Evolutionary conservation across 306 rosid species (phyloP).

Genomic region (Alnus rubra): DNA sequence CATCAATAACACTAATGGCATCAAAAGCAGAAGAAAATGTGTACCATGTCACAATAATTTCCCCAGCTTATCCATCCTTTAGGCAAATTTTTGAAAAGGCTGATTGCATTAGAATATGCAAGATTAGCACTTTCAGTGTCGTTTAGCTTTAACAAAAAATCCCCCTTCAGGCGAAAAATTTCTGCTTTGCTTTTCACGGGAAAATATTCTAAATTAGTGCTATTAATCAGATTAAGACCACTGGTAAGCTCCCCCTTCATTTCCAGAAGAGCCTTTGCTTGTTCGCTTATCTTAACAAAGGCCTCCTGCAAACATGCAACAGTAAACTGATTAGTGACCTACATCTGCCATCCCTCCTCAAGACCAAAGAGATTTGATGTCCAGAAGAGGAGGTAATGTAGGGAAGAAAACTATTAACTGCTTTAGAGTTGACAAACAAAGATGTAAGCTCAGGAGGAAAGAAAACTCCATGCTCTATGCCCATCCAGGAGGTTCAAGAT

Average conservation of each 20-base stretch:
- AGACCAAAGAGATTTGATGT: slow-evolving; percentile 8
- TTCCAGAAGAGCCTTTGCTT: slow-evolving; percentile 90
- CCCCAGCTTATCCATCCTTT: slow-evolving; percentile 99
- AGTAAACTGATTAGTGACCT: slow-evolving; percentile 37
- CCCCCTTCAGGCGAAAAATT: slow-evolving; percentile 87
- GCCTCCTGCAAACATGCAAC: slow-evolving; percentile 77
- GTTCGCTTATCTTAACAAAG: slow-evolving; percentile 94
- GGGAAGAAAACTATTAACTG: not conserved
- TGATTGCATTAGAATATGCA: slow-evolving; percentile 83
- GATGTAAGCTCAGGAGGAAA: not conserved
- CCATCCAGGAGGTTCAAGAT: slow-evolving; percentile 13
- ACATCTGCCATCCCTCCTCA: slow-evolving; percentile 4
- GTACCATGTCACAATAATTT: slow-evolving; percentile 93
- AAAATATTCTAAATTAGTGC: slow-evolving; percentile 93
- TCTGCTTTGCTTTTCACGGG: slow-evolving; percentile 93
- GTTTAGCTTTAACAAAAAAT: slow-evolving; percentile 75
- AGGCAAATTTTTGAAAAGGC: slow-evolving; percentile 83
- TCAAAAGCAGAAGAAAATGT: slow-evolving; percentile 20
- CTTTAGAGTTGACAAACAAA: slow-evolving; percentile 2
- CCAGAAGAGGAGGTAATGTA: not conserved
- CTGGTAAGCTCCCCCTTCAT: slow-evolving; percentile 81
- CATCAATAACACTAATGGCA: slow-evolving; percentile 23
- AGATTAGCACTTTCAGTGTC: slow-evolving; percentile 81
- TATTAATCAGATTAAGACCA: slow-evolving; percentile 85
- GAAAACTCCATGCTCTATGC: not conserved